phyloP scores from a whole-genome alignment of 352 stramenopile genomes.

The Phytopythium aichiense region DNA sequence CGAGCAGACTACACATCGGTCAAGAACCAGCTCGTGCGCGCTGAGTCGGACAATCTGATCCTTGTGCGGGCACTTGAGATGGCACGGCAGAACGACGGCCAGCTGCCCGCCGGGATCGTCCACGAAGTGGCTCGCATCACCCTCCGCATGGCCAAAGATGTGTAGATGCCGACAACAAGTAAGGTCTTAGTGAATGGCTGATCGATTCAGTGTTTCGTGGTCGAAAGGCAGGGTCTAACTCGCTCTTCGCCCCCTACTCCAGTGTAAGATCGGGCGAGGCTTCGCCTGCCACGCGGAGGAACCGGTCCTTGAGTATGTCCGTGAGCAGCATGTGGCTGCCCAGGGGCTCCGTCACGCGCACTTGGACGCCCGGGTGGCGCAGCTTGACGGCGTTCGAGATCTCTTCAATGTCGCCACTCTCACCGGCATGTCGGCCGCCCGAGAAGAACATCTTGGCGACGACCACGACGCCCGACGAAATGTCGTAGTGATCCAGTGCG shows the following conservation, averaged over 20 bases:
- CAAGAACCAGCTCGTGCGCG: conserved; percentile 56
- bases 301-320: conserved; percentile 65
- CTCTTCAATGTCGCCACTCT: conserved; percentile 74
- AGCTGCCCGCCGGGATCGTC: conserved; percentile 48
- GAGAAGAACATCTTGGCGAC: conserved; percentile 78
- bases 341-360: conserved; percentile 63
- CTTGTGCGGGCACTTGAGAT: conserved; percentile 64
- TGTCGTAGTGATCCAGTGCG: conserved; percentile 59
- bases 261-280: conserved; percentile 22
- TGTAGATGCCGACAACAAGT: background rate
- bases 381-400: conserved; percentile 48
- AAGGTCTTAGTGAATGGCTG: background rate
- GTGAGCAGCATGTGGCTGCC: conserved; percentile 59
- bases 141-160: conserved; percentile 22
- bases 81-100: conserved; percentile 43
- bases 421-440: conserved; percentile 63
- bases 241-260: conserved; percentile 1
- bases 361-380: conserved; percentile 36
- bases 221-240: background rate
- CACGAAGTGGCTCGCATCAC: conserved; percentile 55
- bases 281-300: conserved; percentile 29
- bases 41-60: conserved; percentile 55
- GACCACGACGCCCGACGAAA: conserved; percentile 58
- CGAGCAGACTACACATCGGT: conserved; percentile 43
- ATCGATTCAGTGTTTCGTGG: background rate